These are phyloP conservation scores for Saccharomycopsis schoenii DNA, from an alignment of 805 yeast genomes.

Conservation along the genomic window DNA sequence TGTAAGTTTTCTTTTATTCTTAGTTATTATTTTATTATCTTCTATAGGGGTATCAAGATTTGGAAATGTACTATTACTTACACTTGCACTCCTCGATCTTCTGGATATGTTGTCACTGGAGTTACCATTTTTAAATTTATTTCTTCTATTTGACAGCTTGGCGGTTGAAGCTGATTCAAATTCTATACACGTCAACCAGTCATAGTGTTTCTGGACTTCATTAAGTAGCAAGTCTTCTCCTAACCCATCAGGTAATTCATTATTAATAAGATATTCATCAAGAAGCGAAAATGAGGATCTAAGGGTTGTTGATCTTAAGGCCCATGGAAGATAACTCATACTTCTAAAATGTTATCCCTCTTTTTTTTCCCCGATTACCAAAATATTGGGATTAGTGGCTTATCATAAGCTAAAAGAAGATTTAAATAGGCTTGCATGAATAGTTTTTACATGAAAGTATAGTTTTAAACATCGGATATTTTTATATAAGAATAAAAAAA, in stretches of 20 bases:
- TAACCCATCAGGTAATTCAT: constrained; percentile 5
- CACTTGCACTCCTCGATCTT: not conserved
- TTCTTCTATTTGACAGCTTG: not conserved
- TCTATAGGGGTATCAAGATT: not conserved
- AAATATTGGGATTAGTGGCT: too few species aligned
- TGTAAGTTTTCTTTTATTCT: not conserved
- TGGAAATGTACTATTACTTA: not conserved
- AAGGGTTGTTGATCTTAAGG: constrained; percentile 10
- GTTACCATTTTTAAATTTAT: not conserved
- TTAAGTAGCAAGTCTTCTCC: constrained; percentile 6
- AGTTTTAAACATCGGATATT: too few species aligned
- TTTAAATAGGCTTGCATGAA: too few species aligned
- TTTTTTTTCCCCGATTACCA: too few species aligned
- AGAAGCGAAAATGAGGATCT: constrained; percentile 12
- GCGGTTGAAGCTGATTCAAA: not conserved
- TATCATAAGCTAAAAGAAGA: too few species aligned
- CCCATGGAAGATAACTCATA: not conserved
- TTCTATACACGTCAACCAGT: constrained; percentile 12
- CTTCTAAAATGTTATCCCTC: not conserved
- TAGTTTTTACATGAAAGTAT: too few species aligned
- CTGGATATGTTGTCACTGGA: not conserved
- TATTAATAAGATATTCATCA: constrained; percentile 10
- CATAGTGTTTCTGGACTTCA: constrained; percentile 12
- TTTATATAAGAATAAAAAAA: not conserved
- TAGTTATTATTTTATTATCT: not conserved